Conservation (phyloP, 345 rosid species). For the Salix caprea region DNA sequence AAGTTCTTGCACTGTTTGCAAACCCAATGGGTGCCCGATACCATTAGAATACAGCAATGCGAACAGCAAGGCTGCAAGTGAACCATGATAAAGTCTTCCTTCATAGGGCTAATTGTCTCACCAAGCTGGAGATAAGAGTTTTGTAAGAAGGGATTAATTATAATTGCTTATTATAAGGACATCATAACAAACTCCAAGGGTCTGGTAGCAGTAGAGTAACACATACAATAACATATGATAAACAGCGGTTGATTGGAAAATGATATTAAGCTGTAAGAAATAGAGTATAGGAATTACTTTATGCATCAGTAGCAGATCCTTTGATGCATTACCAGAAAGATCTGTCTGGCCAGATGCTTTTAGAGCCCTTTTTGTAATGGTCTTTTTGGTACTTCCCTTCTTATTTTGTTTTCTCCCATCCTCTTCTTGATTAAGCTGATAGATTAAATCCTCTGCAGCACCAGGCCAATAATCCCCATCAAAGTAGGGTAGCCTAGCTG, state of each 20-base stretch:
- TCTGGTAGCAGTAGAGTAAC: not conserved
- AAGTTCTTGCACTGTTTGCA: constrained; percentile 91
- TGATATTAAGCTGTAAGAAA: constrained; percentile 7
- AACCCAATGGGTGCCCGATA: constrained; percentile 82
- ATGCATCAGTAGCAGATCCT: constrained; percentile 90
- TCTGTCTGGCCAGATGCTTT: constrained; percentile 96
- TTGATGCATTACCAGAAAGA: constrained; percentile 83
- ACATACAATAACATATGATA: not conserved
- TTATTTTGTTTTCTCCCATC: constrained; percentile 89
- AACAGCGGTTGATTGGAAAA: not conserved
- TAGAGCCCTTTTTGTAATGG: constrained; percentile 89
- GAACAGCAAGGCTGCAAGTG: constrained; percentile 90
- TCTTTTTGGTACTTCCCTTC: constrained; percentile 77
- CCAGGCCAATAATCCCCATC: constrained; percentile 99
- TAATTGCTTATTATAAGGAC: not conserved
- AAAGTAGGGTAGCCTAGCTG: constrained; percentile 96
- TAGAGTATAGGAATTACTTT: constrained; percentile 49
- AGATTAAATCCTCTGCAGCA: constrained; percentile 93
- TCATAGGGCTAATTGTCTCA: constrained; percentile 94
- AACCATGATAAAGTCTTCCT: constrained; percentile 99
- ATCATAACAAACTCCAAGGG: not conserved
- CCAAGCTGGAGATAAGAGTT: constrained; percentile 65
- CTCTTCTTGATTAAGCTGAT: constrained; percentile 87
- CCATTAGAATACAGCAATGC: constrained; percentile 90
- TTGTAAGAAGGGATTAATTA: not conserved